phyloP scores from a whole-genome alignment of 345 rosid species.

The Rubroshorea leprosula region DNA sequence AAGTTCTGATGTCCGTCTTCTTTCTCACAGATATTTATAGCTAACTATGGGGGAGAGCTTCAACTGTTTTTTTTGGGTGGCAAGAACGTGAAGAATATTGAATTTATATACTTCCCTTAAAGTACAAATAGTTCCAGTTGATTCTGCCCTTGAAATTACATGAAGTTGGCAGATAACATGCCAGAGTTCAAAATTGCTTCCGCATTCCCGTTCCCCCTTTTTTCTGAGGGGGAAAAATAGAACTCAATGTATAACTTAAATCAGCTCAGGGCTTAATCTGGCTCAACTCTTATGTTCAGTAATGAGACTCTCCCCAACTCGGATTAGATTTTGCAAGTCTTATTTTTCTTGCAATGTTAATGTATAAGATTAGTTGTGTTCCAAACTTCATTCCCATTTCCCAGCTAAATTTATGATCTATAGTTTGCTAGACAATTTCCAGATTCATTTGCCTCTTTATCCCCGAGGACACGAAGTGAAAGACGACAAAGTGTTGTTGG shows the following conservation, averaged over 20 bases:
- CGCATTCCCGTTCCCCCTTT: background rate
- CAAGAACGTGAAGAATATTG: conserved; percentile 15
- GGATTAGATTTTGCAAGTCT: conserved; percentile 10
- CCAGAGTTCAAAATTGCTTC: conserved; percentile 4
- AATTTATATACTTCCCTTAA: conserved; percentile 16
- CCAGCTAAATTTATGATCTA: background rate
- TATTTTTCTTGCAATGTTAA: conserved; percentile 5
- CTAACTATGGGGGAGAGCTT: conserved; percentile 24
- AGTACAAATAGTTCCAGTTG: conserved; percentile 20
- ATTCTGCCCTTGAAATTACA: conserved; percentile 12
- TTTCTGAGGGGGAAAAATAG: background rate
- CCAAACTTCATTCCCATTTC: background rate
- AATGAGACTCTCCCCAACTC: conserved; percentile 8
- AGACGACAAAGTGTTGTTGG: no score
- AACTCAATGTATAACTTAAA: conserved; percentile 13
- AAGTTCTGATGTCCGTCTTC: background rate
- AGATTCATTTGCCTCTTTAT: no score
- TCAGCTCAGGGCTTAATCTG: conserved; percentile 1
- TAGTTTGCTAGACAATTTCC: no score
- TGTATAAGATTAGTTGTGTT: conserved; percentile 17
- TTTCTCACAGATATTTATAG: conserved; percentile 26
- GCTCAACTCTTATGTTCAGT: conserved; percentile 12
- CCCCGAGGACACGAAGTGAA: no score
- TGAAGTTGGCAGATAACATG: conserved; percentile 15
- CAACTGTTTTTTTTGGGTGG: background rate